Conservation (phyloP, 208 protist species). For the Leishmania turanica region DNA sequence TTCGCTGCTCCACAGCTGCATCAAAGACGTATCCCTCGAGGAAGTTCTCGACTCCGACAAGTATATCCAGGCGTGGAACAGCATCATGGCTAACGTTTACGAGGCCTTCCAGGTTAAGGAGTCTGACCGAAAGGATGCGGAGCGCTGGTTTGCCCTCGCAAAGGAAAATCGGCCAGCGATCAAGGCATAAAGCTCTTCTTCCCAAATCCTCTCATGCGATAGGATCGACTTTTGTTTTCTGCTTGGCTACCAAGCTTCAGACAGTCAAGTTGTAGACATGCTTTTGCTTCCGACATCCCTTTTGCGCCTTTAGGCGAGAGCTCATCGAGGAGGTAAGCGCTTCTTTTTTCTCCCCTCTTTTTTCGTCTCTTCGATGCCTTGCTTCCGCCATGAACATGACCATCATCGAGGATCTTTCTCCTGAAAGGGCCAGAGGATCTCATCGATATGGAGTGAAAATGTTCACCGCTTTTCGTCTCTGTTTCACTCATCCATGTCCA, state of each 20-base stretch:
- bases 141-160: slow-evolving; percentile 54
- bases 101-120: slow-evolving; percentile 77
- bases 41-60: slow-evolving; percentile 57
- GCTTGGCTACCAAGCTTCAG: not conserved
- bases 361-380: not conserved
- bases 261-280: not conserved
- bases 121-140: slow-evolving; percentile 44
- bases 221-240: not conserved
- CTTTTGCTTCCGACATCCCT: not conserved
- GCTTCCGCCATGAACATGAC: not conserved
- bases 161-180: slow-evolving; percentile 16
- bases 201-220: not conserved
- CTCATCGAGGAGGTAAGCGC: not conserved
- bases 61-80: slow-evolving; percentile 57
- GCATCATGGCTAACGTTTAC: slow-evolving; percentile 84
- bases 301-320: not conserved
- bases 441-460: not conserved
- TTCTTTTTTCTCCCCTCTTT: not conserved
- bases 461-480: not conserved
- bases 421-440: not conserved
- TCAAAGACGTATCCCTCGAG: slow-evolving; percentile 60
- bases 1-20: slow-evolving; percentile 86
- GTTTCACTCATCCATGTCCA: not conserved
- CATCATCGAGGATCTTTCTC: not conserved
- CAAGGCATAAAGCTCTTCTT: slow-evolving; percentile 7